phyloP scores from a whole-genome alignment of 208 protist genomes.

The Porcisia hertigi region DNA sequence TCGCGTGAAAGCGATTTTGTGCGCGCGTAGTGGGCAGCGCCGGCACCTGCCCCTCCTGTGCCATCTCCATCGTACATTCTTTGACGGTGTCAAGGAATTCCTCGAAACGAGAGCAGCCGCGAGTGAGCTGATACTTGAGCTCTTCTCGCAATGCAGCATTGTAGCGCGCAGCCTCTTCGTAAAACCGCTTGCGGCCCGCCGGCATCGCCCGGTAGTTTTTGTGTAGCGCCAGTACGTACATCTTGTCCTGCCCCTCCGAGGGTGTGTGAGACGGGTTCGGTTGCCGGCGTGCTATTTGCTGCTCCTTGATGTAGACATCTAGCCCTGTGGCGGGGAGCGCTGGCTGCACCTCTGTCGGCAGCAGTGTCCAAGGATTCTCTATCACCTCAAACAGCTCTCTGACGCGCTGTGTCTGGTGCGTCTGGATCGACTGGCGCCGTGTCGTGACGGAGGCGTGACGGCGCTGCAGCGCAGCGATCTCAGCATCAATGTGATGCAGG shows the following conservation, averaged over 20 bases:
- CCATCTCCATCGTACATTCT: conserved; percentile 72
- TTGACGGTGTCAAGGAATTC: conserved; percentile 47
- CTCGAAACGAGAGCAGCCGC: conserved; percentile 73
- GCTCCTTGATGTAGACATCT: conserved; percentile 81
- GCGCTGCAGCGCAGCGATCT: conserved; percentile 69
- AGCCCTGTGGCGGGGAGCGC: conserved; percentile 64
- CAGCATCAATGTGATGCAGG: conserved; percentile 77
- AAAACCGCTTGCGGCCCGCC: conserved; percentile 43
- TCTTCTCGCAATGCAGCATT: conserved; percentile 61
- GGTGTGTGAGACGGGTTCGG: not conserved
- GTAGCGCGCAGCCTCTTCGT: conserved; percentile 65
- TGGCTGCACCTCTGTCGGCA: conserved; percentile 45
- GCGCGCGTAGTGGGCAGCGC: conserved; percentile 16
- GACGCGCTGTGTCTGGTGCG: conserved; percentile 46
- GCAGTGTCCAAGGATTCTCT: conserved; percentile 70
- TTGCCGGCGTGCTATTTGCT: conserved; percentile 31
- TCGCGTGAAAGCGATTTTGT: conserved; percentile 19
- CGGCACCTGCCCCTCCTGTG: conserved; percentile 34
- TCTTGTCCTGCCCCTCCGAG: conserved; percentile 46
- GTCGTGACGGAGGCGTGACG: conserved; percentile 52
- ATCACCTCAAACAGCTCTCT: conserved; percentile 73
- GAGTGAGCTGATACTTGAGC: conserved; percentile 52
- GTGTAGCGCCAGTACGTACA: conserved; percentile 61
- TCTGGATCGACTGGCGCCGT: conserved; percentile 42
- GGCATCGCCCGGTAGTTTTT: conserved; percentile 63